A percentile compares a stretch with the other conserved stretches of the same genome.
These are phyloP conservation scores for Entomortierella parvispora DNA, from an alignment of 192 early-diverging fungal genomes.

Conservation along the genomic window DNA sequence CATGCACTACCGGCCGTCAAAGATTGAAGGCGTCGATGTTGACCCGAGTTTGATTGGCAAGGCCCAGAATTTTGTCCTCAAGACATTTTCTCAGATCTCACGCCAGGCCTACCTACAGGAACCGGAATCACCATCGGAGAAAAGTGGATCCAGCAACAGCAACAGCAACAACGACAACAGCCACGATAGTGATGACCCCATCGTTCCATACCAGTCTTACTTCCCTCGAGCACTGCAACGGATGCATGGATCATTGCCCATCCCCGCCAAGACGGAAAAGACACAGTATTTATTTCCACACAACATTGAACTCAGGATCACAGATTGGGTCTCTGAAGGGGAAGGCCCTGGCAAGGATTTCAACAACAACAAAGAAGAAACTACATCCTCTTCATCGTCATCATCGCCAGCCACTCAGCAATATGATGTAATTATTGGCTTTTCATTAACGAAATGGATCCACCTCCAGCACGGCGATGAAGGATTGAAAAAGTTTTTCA, in stretches of 20 bases:
- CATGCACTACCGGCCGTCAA: slow-evolving; percentile 55
- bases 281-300: slow-evolving; percentile 59
- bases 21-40: slow-evolving; percentile 79
- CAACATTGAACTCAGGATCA: slow-evolving; percentile 67
- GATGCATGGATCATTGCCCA: slow-evolving; percentile 24
- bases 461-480: slow-evolving; percentile 79
- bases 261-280: slow-evolving; percentile 15
- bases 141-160: neutral
- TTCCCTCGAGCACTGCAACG: slow-evolving; percentile 24
- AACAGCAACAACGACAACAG: slow-evolving; percentile 1
- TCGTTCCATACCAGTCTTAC: slow-evolving; percentile 24
- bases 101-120: slow-evolving; percentile 19
- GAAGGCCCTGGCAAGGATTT: neutral
- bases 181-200: neutral
- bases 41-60: slow-evolving; percentile 70
- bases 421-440: slow-evolving; percentile 55
- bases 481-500: slow-evolving; percentile 74
- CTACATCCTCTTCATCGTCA: too few species aligned
- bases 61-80: slow-evolving; percentile 58
- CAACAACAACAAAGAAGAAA: too few species aligned
- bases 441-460: slow-evolving; percentile 86
- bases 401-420: slow-evolving; percentile 11
- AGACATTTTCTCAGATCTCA: slow-evolving; percentile 55
- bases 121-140: slow-evolving; percentile 65
- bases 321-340: slow-evolving; percentile 66